Base-by-base conservation (phyloP, 306 rosid species). In the Citrullus colocynthis region DNA sequence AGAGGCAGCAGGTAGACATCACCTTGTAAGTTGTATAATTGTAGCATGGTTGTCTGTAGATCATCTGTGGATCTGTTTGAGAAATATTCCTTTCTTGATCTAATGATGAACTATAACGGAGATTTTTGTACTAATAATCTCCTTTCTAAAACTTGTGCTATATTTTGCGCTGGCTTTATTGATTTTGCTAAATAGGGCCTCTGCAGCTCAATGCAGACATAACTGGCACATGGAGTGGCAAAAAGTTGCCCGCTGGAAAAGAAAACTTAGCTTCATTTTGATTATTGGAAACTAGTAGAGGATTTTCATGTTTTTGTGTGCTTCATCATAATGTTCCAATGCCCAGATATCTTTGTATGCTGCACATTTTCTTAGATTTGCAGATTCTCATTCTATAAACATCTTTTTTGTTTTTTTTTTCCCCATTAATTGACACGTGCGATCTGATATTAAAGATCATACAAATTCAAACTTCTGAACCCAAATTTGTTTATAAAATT, bases 51-150 rank as follows among this genome's bases (percentile, higher is more conserved):
- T 72, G 77, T 49, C 60, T 49, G 37, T 72, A 15, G 77, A 74
- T 74, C 77, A 74, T 74, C 77, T 74, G 45, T 52, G 77, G 77
- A 74, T 74, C 62, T 52, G 16, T 24, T 72, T 15, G 60, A 44
- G 51, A 72, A 72, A 17, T 45, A 30, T 9, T 49, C 57, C 17
- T 34, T 28, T 48, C 49, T 28, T 49, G 59, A 72, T 72, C 76
- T 72, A 20, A 72, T 45, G 76, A 72, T 71, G 76, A 71, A 71
- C 76, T 71, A 71, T n/a, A 72, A 48, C 24, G 49, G 62, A 74
- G 49, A 73, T 52, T 74, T 2, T 32, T 74, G 62, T 74, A 34
- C 30, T 15, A 32, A 73, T 73, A 16, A 73, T 18, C 45, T 73
- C 28, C 15, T 73, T 49, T 28, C 61, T 30, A 51, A 51, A 73